Conservation (phyloP, 1,139 yeast genomes). For the Citeromyces siamensis region DNA sequence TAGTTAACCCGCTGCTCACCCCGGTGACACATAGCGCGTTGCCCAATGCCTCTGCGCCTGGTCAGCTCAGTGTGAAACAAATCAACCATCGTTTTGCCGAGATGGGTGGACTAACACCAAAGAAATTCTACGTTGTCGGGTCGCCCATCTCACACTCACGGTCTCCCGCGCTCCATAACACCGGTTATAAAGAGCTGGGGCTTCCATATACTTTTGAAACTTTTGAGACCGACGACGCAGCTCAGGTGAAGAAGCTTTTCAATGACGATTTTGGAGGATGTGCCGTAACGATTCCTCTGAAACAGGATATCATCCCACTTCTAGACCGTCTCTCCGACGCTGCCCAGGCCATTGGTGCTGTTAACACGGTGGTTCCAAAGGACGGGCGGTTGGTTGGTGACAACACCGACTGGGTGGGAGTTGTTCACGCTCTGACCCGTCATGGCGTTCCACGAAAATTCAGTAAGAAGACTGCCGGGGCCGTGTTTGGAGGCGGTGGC, state of each 20-base stretch:
- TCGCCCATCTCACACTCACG: conserved; percentile 76
- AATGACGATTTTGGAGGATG: conserved; percentile 67
- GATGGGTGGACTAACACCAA: conserved; percentile 47
- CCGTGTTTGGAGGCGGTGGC: conserved; percentile 95
- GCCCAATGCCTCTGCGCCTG: conserved; percentile 65
- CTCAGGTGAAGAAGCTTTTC: conserved; percentile 32
- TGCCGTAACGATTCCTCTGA: conserved; percentile 86
- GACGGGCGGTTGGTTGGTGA: conserved; percentile 59
- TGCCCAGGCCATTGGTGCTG: conserved; percentile 79
- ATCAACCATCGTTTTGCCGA: conserved; percentile 46
- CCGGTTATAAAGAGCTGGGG: conserved; percentile 60
- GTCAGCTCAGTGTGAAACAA: conserved; percentile 52
- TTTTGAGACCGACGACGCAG: conserved; percentile 58
- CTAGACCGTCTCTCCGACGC: conserved; percentile 55
- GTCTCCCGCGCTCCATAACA: conserved; percentile 77
- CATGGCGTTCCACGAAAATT: conserved; percentile 48
- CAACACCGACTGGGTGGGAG: conserved; percentile 95
- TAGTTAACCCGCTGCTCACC: conserved; percentile 61
- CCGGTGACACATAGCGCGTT: conserved; percentile 68
- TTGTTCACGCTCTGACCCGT: conserved; percentile 49
- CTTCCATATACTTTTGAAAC: conserved; percentile 64
- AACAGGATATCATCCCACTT: conserved; percentile 61
- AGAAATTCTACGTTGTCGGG: conserved; percentile 71
- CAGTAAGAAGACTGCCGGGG: conserved; percentile 29
- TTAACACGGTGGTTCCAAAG: conserved; percentile 70